These are phyloP conservation scores for Cryptococcus deneoformans DNA, from an alignment of 1,284 basidiomycete species.

Conservation along the genomic window DNA sequence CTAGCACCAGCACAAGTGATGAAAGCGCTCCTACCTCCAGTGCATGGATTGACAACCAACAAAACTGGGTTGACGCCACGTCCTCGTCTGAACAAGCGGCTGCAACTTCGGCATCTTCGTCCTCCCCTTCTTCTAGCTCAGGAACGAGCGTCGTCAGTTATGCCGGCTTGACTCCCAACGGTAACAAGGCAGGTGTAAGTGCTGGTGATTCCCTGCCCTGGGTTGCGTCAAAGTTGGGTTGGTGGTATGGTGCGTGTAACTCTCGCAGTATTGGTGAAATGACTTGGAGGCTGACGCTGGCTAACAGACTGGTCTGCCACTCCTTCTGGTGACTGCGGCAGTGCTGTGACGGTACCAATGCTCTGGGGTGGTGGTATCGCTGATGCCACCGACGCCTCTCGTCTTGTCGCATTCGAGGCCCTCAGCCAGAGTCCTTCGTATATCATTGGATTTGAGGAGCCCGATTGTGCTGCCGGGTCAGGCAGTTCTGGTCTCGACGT, in stretches of 20 bases:
- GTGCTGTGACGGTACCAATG: slow-evolving; percentile 35
- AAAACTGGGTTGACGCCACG: background rate
- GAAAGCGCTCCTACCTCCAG: background rate
- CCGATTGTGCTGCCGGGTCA: slow-evolving; percentile 40
- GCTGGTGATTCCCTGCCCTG: slow-evolving; percentile 27
- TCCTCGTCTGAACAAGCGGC: slow-evolving; percentile 4
- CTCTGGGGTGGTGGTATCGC: slow-evolving; percentile 47
- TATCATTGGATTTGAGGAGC: slow-evolving; percentile 49
- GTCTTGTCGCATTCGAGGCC: slow-evolving; percentile 37
- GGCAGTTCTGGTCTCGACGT: slow-evolving; percentile 31
- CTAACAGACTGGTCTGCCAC: slow-evolving; percentile 27
- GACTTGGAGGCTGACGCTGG: background rate
- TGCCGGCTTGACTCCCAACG: slow-evolving; percentile 25
- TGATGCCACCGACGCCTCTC: slow-evolving; percentile 27
- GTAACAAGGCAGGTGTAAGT: slow-evolving; percentile 45
- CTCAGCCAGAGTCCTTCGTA: slow-evolving; percentile 34
- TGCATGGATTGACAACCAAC: background rate
- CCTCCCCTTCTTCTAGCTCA: background rate
- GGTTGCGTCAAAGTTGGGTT: slow-evolving; percentile 31
- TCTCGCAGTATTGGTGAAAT: slow-evolving; percentile 6
- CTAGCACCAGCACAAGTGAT: background rate
- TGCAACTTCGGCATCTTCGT: background rate
- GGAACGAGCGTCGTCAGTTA: slow-evolving; percentile 1
- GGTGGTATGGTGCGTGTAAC: slow-evolving; percentile 40
- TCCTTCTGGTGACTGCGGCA: slow-evolving; percentile 20